Evolutionary conservation across 208 protist species (phyloP).

Genomic region (Leishmania mexicana): DNA sequence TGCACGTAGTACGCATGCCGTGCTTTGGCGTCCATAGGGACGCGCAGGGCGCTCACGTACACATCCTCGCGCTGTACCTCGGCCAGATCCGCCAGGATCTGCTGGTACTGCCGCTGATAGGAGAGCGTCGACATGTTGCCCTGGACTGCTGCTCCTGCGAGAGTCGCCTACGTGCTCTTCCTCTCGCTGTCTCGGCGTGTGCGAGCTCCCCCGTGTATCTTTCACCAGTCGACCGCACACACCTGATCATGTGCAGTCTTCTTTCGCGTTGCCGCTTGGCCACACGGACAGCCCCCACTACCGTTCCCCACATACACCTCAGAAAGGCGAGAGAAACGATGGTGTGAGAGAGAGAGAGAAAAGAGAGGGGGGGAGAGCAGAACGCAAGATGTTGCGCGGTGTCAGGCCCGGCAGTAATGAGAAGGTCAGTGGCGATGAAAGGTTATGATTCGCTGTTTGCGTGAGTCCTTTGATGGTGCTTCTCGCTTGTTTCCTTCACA

Average conservation of each 20-base stretch:
- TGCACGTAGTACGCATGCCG: conserved; percentile 70
- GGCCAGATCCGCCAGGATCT: conserved; percentile 71
- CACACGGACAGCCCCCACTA: background rate
- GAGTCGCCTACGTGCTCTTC: background rate
- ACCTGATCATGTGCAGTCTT: background rate
- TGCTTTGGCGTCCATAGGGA: conserved; percentile 43
- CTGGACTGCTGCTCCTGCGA: background rate
- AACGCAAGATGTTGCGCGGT: background rate
- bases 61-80: conserved; percentile 73
- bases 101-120: conserved; percentile 78
- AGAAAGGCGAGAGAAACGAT: background rate
- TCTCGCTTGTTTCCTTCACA: background rate
- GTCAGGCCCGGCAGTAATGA: background rate
- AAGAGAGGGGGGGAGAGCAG: background rate
- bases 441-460: background rate
- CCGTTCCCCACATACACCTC: no score
- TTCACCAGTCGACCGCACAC: background rate
- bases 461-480: background rate
- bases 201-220: conserved; percentile 2
- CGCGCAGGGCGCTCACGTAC: conserved; percentile 38
- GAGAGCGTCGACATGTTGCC: conserved; percentile 78
- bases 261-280: background rate
- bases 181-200: conserved; percentile 1
- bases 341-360: background rate
- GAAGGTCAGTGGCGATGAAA: background rate